Base-by-base conservation (phyloP, 2,329 filamentous ascomycete genomes). In the Drechslerella stenobrocha region DNA sequence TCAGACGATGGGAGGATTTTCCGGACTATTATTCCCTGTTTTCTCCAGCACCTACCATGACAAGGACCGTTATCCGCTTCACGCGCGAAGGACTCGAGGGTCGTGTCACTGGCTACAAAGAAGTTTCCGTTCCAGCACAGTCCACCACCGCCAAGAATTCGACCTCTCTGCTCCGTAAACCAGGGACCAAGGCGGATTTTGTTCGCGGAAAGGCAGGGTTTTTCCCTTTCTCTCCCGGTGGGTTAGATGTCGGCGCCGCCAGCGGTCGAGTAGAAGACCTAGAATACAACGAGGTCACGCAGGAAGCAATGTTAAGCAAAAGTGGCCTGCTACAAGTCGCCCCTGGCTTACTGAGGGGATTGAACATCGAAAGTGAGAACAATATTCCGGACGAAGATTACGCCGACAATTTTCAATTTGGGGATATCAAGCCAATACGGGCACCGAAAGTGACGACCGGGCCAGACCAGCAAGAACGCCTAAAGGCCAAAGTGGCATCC, bases 141-240 rank as follows among this genome's bases (percentile, higher is more conserved):
- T 95, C 88, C 73, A 89, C 88, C 13, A 96, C 89, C 13, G 92
- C 90, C 47, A 98, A 96, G 78, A 96, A 95, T 74, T 96, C 90
- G 1, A 97, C 91, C 0, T 96, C 90, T 3, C 80, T 96, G 37
- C 79, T 88, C 13, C 84, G 93, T 45, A 95, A 95, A 74, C 92
- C 92, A 2, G 92, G 89, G 11, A 86, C 85, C 60, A 84, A 89
- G 70, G 89, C 89, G 26, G 91, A 97, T 50, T 96, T 97, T 76
- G 91, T 97, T 9, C 83, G 92, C 69, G 93, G 93, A 11, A 91
- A 88, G 32, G 90, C 91, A 5, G 92, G 92, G 0, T 96, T 95
- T 78, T 95, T 96, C 65, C 92, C 92, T 0, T 96, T 97, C 77
- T 87, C 90, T 0, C 92, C 92, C 0, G 91, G 91, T 57, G 93